Base-by-base conservation (phyloP, 345 rosid genomes). In the Syzygium aromaticum region DNA sequence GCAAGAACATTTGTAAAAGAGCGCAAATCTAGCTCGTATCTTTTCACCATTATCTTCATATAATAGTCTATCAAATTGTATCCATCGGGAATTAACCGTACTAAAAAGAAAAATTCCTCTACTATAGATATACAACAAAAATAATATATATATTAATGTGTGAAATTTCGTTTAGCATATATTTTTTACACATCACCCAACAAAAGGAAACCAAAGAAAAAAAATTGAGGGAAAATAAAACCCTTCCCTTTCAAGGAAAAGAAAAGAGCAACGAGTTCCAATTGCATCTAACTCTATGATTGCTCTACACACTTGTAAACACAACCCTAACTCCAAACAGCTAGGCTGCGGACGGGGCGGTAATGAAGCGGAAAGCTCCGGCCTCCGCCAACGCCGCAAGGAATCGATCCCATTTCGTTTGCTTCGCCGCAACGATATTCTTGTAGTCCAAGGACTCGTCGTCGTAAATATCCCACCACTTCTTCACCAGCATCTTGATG, bases 321-420 rank as follows among this genome's bases (percentile, higher is more conserved):
- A 30, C 38, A 15, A 30, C 16, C 38, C 21, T 63, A 30, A 14
- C 5, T 9, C 6, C 54, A 16, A 27, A 23, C 7, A 63, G 33
- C 51, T 87, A 92, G 51, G 94, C 94, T 63, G 93, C 94, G 3
- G 94, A 89, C 40, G 93, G 94, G 83, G 92, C 90, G 5, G 88
- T 51, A 0, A 89, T 0, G 57, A 82, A 89, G 83, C 82, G 89
- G 84, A 83, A 88, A 54, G 8, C 90, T 15, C 88, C 89, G 7
- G 90, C 90, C 89, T 90, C 94, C 27, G 89, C 84, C 8, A 93
- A 56, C 14, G 91, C 93, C n/a, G 87, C 90, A 85, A 87, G 23
- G 54, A 91, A 52, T 14, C 86, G 92, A 28, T 87, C 85, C 63
- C 84, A 27, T 27, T 22, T 87, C 53, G 30, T 56, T 1, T 33